Percentiles rank a stretch among this genome's conserved stretches.
phyloP scores from a whole-genome alignment of 768 basidiomycete genomes.

The Leccinum variicolor region DNA sequence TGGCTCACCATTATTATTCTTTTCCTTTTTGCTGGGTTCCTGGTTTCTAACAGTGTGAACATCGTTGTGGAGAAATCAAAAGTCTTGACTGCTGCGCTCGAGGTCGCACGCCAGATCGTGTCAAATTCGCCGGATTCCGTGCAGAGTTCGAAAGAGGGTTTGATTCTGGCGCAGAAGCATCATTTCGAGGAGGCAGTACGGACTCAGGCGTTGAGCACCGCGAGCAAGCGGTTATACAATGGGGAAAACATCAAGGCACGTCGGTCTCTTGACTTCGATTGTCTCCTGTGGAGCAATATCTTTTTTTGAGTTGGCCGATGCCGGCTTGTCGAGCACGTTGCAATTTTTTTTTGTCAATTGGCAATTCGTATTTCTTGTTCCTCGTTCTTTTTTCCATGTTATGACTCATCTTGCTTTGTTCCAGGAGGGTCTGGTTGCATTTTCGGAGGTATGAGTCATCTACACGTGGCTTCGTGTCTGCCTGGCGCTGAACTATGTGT shows the following conservation, averaged over 20 bases:
- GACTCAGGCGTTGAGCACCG: conserved; percentile 42
- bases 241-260: conserved; percentile 70
- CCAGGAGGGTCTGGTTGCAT: conserved; percentile 71
- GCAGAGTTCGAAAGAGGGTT: conserved; percentile 68
- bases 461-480: conserved; percentile 2
- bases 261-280: neutral
- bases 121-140: conserved; percentile 78
- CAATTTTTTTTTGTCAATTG: neutral
- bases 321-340: neutral
- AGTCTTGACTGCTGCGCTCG: conserved; percentile 60
- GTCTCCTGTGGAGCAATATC: neutral
- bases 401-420: conserved; percentile 17
- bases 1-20: conserved; percentile 5
- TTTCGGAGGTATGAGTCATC: conserved; percentile 36
- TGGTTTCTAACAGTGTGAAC: conserved; percentile 55
- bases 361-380: neutral
- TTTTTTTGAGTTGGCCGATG: neutral
- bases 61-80: conserved; percentile 51
- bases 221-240: conserved; percentile 51
- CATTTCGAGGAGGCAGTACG: conserved; percentile 49
- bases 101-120: conserved; percentile 55
- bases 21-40: neutral
- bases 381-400: neutral
- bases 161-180: conserved; percentile 54
- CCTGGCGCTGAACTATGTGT: neutral